phyloP scores from a whole-genome alignment of 1,139 yeast species.

The Casaregolazyma lundiana region DNA sequence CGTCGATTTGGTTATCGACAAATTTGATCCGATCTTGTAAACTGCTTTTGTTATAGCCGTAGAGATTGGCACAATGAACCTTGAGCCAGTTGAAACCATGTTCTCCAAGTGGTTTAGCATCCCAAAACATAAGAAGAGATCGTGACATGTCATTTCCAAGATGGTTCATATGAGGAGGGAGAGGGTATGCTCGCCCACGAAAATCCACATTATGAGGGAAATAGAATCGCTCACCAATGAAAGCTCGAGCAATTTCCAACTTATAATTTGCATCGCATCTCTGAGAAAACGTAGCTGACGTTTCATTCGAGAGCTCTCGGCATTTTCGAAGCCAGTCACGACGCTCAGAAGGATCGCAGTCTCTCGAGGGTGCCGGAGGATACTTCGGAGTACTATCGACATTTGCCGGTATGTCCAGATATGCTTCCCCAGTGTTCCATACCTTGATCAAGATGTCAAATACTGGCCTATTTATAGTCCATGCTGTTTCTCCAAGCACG shows the following conservation, averaged over 20 bases:
- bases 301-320: slow-evolving; percentile 53
- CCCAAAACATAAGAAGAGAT: slow-evolving; percentile 82
- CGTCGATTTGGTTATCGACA: slow-evolving; percentile 62
- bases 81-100: slow-evolving; percentile 82
- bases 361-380: slow-evolving; percentile 62
- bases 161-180: slow-evolving; percentile 76
- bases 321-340: slow-evolving; percentile 64
- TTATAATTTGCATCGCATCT: slow-evolving; percentile 93
- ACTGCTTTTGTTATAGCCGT: slow-evolving; percentile 82
- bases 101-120: slow-evolving; percentile 72
- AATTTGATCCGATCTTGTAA: slow-evolving; percentile 69
- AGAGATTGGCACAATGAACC: slow-evolving; percentile 82
- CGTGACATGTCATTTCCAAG: slow-evolving; percentile 90
- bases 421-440: slow-evolving; percentile 82
- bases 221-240: slow-evolving; percentile 69
- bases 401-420: slow-evolving; percentile 71
- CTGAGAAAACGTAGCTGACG: slow-evolving; percentile 68
- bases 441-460: slow-evolving; percentile 66
- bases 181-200: slow-evolving; percentile 94
- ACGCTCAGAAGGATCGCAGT: slow-evolving; percentile 62
- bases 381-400: slow-evolving; percentile 45
- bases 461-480: slow-evolving; percentile 81
- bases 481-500: slow-evolving; percentile 81
- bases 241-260: slow-evolving; percentile 91
- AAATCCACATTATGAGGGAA: slow-evolving; percentile 94